Evolutionary conservation across 2,329 filamentous ascomycete genomes (phyloP), one percentile per base, ranked within the genome.

Genomic region (Aspergillus felis): DNA sequence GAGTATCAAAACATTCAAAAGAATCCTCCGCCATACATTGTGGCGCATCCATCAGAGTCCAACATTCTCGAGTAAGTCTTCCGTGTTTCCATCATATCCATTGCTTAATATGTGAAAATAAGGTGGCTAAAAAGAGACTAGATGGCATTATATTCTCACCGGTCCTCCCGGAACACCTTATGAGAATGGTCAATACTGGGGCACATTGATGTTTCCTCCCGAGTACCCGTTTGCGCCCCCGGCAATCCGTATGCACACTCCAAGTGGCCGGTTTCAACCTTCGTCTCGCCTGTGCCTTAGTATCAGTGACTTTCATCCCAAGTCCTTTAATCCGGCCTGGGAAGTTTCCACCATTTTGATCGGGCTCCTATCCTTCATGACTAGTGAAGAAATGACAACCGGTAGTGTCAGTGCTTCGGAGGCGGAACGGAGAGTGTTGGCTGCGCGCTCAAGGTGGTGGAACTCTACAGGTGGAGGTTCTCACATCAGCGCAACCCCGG

Each of bases 171-270:
- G 92, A 59, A 99, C 94, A 0, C 93, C 94, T 1, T 99, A 99
- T 74, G 86, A 95, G 68, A 87, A 88, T 70, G 94, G 94, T 49
- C 94, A 99, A 75, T 99, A 97, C 80, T 99, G 94, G 94, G 94
- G 94, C 50, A 97, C 93, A 1, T 82, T 99, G 52, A 87, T 95
- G 64, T 99, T 99, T 75, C 94, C 94, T 17, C 85, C 92, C 8
- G 92, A 97, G 80, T 99, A 99, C 74, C 94, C 94, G 27, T 99
- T 97, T 76, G 93, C 92, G 12, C 94, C 94, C 32, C 94, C 94
- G 4, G 92, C 94, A 2, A 99, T 99, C 75, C 91, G 93, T 71
- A 99, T 99, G 94, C 94, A 97, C 81, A 99, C 94, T 0, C 94
- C 94, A 1, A 93, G 89, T 12, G 94, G 94, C 58, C 90, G 94